Base-by-base conservation (phyloP, 1,284 basidiomycete genomes). In the Ceratobasidium sp. region DNA sequence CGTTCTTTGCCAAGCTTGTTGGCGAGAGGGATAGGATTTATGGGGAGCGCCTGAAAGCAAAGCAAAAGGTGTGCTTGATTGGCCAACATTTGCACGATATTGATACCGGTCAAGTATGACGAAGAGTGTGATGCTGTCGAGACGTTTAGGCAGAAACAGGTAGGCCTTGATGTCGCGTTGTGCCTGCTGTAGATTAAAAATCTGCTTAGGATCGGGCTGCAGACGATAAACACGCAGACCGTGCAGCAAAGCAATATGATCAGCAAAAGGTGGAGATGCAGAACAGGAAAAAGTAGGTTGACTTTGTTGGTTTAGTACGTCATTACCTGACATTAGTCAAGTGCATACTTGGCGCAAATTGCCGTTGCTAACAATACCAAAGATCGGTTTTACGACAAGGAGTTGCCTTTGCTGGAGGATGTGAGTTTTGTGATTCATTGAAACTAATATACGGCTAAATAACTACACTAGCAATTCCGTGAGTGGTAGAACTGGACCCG, bases 151-250 rank as follows among this genome's bases (percentile, higher is more conserved):
- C 87, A 89, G 80, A 92, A 92, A 78, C 90, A 92, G 84, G 91
- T 87, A 76, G 69, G 74, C 68, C 45, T 8, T 55, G 13, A 17
- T 15, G 34, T 55, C 49, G 8, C 7, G 43, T 57, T 38, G 3
- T 49, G 17, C 53, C 52, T 35, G 8, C 2, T 22, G 3, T 40
- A 25, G n/a, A 53, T 60, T 70, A 27, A 34, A 7, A 20, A 8
- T n/a, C 5, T 62, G 57, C 70, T 25, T 73, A 91, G 89, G 85
- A 83, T 69, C 86, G 87, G 67, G 84, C 86, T 49, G 81, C 82
- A 49, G 89, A 90, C 75, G 91, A 93, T 75, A 85, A 83, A 56
- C 91, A 93, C 72, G 87, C 88, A 25, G 90, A 89, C 60, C 84
- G 90, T 35, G 85, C 84, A 3, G 86, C 86, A 20, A 87, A 85